Evolutionary conservation across 148 eudicot species (phyloP).

Genomic region (Polygonum maritimum): DNA sequence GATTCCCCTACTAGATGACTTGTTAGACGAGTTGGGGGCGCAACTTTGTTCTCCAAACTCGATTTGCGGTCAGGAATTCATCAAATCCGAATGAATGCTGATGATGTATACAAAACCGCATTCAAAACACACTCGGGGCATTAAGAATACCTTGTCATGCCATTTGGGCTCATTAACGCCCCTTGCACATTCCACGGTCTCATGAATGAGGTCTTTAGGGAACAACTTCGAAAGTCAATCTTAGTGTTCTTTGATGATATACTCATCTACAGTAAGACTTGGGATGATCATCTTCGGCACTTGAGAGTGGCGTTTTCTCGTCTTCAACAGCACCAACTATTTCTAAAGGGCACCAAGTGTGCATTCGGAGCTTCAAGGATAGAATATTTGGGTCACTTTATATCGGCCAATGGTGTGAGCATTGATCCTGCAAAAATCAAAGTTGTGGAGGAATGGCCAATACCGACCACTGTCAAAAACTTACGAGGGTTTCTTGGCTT

Average conservation of each 20-base stretch:
- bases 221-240: neutral
- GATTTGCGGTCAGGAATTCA: too few species aligned
- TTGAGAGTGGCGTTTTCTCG: neutral
- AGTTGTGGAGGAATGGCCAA: neutral
- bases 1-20: too few species aligned
- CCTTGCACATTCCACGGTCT: slow-evolving; percentile 4
- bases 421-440: neutral
- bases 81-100: too few species aligned
- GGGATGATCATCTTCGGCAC: neutral
- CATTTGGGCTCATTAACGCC: too few species aligned
- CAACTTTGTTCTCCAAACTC: too few species aligned
- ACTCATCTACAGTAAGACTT: neutral
- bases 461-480: neutral
- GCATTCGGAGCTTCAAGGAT: neutral
- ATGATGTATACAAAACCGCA: too few species aligned
- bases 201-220: neutral
- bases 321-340: neutral
- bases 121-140: too few species aligned
- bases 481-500: neutral
- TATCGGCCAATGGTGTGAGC: neutral
- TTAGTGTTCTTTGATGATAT: slow-evolving; percentile 13
- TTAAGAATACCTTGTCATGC: too few species aligned
- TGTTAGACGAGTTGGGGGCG: too few species aligned
- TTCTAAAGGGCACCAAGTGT: neutral
- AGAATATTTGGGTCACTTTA: neutral